Conservation (phyloP, 371 early-diverging fungal genomes). For the Syncephalastrum monosporum region DNA sequence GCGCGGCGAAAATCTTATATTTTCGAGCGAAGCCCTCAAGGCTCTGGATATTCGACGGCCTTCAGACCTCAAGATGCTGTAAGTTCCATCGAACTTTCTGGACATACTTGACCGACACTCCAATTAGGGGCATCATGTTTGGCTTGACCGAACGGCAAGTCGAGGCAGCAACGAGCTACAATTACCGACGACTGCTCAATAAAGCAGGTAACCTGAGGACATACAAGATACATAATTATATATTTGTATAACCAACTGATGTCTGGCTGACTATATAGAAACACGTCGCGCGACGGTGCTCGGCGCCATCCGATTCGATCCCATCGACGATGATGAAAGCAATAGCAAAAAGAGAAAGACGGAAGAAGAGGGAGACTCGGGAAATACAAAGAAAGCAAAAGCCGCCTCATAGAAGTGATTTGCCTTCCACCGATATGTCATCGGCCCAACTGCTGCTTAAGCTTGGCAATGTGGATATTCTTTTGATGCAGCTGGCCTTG, state of each 20-base stretch:
- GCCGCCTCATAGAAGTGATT: constrained; percentile 8
- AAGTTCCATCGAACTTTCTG: constrained; percentile 23
- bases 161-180: constrained; percentile 28
- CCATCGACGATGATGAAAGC: constrained; percentile 20
- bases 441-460: no score
- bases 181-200: constrained; percentile 30
- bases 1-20: constrained; percentile 84
- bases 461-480: not conserved
- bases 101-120: not conserved
- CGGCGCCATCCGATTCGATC: constrained; percentile 50
- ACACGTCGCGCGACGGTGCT: constrained; percentile 57
- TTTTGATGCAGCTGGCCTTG: not conserved
- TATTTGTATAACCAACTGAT: not conserved
- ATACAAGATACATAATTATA: not conserved
- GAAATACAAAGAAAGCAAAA: constrained; percentile 20
- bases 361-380: constrained; percentile 18
- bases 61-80: constrained; percentile 85
- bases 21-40: constrained; percentile 75
- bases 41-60: constrained; percentile 84
- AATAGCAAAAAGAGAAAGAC: constrained; percentile 24
- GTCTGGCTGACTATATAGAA: constrained; percentile 32
- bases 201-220: constrained; percentile 34
- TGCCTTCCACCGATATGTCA: not conserved
- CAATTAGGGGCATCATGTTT: constrained; percentile 32
- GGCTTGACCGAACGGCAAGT: constrained; percentile 40